These are phyloP conservation scores for Mimosa pudica DNA, from an alignment of 306 rosid genomes.

Conservation along the genomic window DNA sequence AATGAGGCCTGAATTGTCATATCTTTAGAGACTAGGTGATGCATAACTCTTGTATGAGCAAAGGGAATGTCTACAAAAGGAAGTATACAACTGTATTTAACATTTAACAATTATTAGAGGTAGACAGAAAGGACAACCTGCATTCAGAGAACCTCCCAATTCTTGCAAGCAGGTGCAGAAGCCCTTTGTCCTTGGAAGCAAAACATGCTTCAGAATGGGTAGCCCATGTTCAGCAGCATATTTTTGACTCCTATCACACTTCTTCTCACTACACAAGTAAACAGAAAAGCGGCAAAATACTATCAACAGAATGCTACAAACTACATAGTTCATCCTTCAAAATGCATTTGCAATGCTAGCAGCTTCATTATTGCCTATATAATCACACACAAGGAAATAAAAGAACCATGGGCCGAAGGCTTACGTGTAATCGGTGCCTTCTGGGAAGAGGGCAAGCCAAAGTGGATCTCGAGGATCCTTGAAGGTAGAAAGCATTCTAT, in stretches of 20 bases:
- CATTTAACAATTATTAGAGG: conserved; percentile 17
- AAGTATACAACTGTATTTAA: background rate
- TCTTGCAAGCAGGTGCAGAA: conserved; percentile 68
- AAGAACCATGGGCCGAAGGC: conserved; percentile 29
- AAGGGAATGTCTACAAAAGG: conserved; percentile 9
- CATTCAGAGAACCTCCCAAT: conserved; percentile 56
- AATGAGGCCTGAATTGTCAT: background rate
- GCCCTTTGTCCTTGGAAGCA: conserved; percentile 82
- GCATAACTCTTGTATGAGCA: conserved; percentile 1
- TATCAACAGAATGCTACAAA: conserved; percentile 20
- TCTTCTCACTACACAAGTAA: conserved; percentile 59
- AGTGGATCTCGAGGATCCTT: conserved; percentile 70
- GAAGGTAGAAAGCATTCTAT: conserved; percentile 69
- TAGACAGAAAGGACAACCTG: conserved; percentile 50
- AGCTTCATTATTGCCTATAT: background rate
- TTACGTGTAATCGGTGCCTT: conserved; percentile 90
- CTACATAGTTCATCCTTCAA: conserved; percentile 1
- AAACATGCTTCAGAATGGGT: conserved; percentile 62
- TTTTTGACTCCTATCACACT: conserved; percentile 71
- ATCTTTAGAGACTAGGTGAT: background rate
- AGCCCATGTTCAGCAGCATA: conserved; percentile 73
- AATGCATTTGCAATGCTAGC: conserved; percentile 5
- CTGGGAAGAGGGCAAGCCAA: conserved; percentile 91
- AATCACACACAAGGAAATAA: conserved; percentile 9
- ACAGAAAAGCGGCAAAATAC: conserved; percentile 22